Evolutionary conservation across 2,329 filamentous ascomycete genomes (phyloP).

Genomic region (Penicillium oxalicum): DNA sequence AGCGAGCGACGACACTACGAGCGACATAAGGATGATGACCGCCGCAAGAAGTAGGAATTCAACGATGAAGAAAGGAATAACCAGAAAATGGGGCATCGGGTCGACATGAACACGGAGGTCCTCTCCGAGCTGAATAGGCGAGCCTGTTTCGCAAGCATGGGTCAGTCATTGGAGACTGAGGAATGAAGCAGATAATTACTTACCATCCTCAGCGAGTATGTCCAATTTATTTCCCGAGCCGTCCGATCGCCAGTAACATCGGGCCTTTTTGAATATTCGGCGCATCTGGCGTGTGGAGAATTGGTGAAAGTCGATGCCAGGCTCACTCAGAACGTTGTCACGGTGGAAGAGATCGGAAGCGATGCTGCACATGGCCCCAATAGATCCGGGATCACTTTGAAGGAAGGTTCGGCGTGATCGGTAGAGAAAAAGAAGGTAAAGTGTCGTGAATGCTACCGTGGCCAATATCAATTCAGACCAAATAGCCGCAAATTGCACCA

Average conservation of each 20-base stretch:
- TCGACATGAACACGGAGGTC: conserved; percentile 23
- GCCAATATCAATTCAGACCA: conserved; percentile 28
- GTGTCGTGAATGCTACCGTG: conserved; percentile 17
- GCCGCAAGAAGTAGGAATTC: conserved; percentile 29
- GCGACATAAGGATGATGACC: conserved; percentile 27
- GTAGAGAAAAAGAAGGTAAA: conserved; percentile 26
- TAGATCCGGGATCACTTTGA: conserved; percentile 29
- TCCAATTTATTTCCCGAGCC: conserved; percentile 25
- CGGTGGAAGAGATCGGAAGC: conserved; percentile 26
- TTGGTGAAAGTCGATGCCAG: conserved; percentile 26
- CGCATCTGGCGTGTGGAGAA: conserved; percentile 31
- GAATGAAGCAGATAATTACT: background rate
- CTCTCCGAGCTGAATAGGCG: conserved; percentile 21
- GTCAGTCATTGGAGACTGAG: background rate
- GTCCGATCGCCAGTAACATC: conserved; percentile 26
- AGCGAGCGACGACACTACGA: conserved; percentile 25
- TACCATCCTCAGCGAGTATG: conserved; percentile 26
- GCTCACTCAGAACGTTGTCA: conserved; percentile 24
- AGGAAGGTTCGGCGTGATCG: conserved; percentile 26
- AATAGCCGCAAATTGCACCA: conserved; percentile 25
- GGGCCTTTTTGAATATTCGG: conserved; percentile 23
- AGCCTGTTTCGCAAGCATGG: conserved; percentile 8
- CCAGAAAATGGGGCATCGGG: conserved; percentile 30
- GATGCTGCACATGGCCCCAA: conserved; percentile 33
- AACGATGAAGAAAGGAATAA: conserved; percentile 31